A percentile compares a stretch with the other conserved stretches of the same genome.
Conservation (phyloP, 345 rosid genomes). For the Eucalyptus guilfoylei region DNA sequence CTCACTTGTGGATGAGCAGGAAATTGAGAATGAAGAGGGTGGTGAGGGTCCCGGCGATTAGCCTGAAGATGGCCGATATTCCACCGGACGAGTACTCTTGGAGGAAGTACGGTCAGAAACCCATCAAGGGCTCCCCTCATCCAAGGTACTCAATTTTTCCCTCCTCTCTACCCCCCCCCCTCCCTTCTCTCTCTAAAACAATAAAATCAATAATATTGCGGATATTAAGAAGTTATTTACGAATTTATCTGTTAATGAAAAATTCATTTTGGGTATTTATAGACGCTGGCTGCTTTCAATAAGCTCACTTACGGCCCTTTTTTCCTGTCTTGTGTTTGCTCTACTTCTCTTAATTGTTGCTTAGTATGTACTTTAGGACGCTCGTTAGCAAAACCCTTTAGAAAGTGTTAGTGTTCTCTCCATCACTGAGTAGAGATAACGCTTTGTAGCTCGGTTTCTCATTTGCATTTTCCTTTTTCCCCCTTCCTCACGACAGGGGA, state of each 20-base stretch:
- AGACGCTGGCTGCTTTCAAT: not conserved
- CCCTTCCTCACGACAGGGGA: conserved; percentile 34
- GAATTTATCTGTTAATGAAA: not conserved
- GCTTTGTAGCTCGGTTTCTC: not conserved
- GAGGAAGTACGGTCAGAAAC: conserved; percentile 98
- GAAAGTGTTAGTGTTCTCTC: not conserved
- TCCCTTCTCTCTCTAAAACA: no score
- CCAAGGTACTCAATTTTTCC: conserved; percentile 45
- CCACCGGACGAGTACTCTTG: conserved; percentile 97
- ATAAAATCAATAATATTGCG: not conserved
- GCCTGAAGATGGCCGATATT: conserved; percentile 82
- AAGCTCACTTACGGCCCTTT: not conserved
- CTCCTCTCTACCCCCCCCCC: accelerated
- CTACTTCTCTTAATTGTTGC: not conserved
- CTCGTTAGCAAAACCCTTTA: not conserved
- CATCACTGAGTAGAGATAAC: not conserved
- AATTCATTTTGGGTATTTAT: not conserved
- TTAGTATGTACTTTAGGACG: not conserved
- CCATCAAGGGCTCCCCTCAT: conserved; percentile 96
- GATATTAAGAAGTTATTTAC: not conserved
- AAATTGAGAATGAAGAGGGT: conserved; percentile 59
- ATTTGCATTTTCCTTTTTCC: not conserved
- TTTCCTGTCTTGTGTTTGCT: not conserved
- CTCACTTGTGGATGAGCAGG: conserved; percentile 13
- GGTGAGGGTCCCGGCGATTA: conserved; percentile 84